These are phyloP conservation scores for Vigna hirtella DNA, from an alignment of 306 rosid species.

Conservation along the genomic window DNA sequence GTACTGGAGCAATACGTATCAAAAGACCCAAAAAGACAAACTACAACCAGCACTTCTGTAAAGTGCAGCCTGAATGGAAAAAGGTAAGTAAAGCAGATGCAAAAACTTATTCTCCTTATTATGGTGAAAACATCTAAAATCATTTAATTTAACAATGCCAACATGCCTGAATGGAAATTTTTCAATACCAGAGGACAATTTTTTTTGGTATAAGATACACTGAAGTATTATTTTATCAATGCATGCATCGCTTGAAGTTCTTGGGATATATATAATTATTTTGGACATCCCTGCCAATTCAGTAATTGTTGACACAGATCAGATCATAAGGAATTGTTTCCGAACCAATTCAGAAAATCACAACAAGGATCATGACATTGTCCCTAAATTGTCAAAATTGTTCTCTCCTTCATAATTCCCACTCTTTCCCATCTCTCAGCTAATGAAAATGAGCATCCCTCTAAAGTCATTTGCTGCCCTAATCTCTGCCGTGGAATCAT, in stretches of 20 bases:
- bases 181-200: neutral
- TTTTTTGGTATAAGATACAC: neutral
- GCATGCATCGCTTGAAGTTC: neutral
- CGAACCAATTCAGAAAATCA: neutral
- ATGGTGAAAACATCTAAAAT: constrained; percentile 4
- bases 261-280: neutral
- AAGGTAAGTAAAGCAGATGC: neutral
- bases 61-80: constrained; percentile 7
- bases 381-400: too few relatives aligned
- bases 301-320: neutral
- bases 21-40: neutral
- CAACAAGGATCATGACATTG: too few relatives aligned
- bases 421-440: too few relatives aligned
- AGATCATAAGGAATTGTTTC: too few relatives aligned
- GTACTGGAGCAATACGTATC: constrained; percentile 10
- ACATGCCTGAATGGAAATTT: constrained; percentile 6
- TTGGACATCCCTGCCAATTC: neutral
- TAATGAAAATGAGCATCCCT: too few relatives aligned
- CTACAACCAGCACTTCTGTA: constrained; percentile 9
- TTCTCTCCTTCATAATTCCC: too few relatives aligned
- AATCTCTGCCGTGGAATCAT: too few relatives aligned
- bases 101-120: constrained; percentile 22
- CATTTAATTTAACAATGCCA: constrained; percentile 5
- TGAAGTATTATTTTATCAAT: constrained; percentile 1
- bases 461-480: too few relatives aligned